Conservation (phyloP, 495 filamentous ascomycete species). For the Penicillium ochrochloron region DNA sequence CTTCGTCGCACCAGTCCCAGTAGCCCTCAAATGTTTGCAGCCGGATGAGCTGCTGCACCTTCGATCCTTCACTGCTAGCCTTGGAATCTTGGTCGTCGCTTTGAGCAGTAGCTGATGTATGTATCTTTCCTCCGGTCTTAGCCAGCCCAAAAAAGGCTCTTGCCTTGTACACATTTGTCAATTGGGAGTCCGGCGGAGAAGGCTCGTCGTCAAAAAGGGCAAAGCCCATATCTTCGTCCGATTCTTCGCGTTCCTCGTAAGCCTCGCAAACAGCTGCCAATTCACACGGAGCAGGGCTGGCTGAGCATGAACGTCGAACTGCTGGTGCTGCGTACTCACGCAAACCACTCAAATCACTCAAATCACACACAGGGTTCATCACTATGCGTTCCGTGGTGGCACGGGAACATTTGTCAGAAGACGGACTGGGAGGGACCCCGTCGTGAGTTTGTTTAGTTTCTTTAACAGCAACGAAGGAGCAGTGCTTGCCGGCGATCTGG, state of each 20-base stretch:
- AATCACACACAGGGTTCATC: not conserved
- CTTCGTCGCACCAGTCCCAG: constrained; percentile 13
- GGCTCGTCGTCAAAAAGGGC: not conserved
- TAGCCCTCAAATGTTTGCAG: constrained; percentile 11
- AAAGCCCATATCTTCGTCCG: not conserved
- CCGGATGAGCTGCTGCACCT: constrained; percentile 3
- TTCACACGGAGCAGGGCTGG: not conserved
- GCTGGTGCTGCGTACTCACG: not conserved
- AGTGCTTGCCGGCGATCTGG: constrained; percentile 19
- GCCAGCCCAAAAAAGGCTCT: not conserved
- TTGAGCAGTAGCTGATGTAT: not conserved
- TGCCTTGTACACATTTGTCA: not conserved
- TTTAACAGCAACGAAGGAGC: constrained; percentile 9
- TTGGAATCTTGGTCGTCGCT: not conserved
- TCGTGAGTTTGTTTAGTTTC: not conserved
- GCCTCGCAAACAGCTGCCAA: not conserved
- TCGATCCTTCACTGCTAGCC: no score
- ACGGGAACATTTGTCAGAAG: not conserved
- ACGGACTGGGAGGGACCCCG: not conserved
- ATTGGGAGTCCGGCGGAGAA: not conserved
- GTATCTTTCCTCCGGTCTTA: not conserved
- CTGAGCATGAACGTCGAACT: not conserved
- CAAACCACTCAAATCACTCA: not conserved
- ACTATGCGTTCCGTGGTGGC: not conserved
- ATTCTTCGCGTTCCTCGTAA: not conserved